These are phyloP conservation scores for Lecanicillium sp. DNA, from an alignment of 2,329 filamentous ascomycete species.

Conservation along the genomic window DNA sequence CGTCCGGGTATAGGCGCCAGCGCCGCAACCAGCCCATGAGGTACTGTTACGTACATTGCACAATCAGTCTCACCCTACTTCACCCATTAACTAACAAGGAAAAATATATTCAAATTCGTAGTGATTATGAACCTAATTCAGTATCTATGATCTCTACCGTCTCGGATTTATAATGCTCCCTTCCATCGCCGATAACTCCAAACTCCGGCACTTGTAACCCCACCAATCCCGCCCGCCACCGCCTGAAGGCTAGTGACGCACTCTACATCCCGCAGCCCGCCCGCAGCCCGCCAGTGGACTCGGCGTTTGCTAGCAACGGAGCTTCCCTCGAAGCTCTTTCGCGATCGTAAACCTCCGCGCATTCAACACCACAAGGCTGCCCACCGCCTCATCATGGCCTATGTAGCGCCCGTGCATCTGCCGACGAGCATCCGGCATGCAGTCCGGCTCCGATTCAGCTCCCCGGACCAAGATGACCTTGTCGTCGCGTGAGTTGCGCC, in stretches of 20 bases:
- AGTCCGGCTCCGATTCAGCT: constrained; percentile 70
- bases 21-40: too few species aligned
- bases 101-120: too few species aligned
- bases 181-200: not conserved
- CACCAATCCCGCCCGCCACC: not conserved
- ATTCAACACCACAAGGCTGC: not conserved
- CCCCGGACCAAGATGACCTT: constrained; percentile 69
- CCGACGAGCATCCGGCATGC: constrained; percentile 90
- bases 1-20: too few species aligned
- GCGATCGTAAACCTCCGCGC: not conserved
- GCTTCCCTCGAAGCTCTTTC: constrained; percentile 1
- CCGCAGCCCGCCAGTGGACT: not conserved
- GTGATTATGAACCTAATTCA: too few species aligned
- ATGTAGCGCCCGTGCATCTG: constrained; percentile 86
- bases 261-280: not conserved
- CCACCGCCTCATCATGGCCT: constrained; percentile 62
- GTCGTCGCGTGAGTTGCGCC: constrained; percentile 68
- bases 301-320: not conserved
- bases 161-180: too few species aligned
- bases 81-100: too few species aligned
- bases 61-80: too few species aligned
- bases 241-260: constrained; percentile 6
- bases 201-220: constrained; percentile 7
- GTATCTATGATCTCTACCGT: too few species aligned
- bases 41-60: too few species aligned